Evolutionary conservation across 495 filamentous ascomycete genomes (phyloP).

Genomic region (Daldinia loculata): DNA sequence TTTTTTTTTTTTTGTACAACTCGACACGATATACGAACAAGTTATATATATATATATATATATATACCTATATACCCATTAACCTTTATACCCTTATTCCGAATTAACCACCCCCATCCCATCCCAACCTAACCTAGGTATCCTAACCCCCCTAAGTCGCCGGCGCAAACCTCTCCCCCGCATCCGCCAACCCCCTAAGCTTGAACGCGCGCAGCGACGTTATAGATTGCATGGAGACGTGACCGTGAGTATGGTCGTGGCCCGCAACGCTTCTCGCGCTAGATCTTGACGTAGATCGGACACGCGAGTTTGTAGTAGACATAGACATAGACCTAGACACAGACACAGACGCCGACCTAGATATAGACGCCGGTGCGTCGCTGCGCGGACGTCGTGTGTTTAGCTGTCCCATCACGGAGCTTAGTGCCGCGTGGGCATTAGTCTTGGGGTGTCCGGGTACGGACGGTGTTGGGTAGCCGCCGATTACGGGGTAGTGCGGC

Average conservation of each 20-base stretch:
- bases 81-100: neutral
- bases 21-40: no score
- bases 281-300: slow-evolving; percentile 23
- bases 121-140: neutral
- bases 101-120: neutral
- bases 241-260: slow-evolving; percentile 21
- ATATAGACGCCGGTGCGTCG: neutral
- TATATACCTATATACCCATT: no score
- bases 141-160: neutral
- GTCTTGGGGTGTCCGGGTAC: slow-evolving; percentile 9
- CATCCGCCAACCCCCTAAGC: slow-evolving; percentile 27
- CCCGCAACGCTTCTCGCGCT: slow-evolving; percentile 25
- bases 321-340: neutral
- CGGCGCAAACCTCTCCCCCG: slow-evolving; percentile 29
- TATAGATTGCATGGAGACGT: slow-evolving; percentile 27
- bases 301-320: neutral
- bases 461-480: slow-evolving; percentile 27
- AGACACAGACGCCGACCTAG: neutral
- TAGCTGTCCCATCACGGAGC: slow-evolving; percentile 21
- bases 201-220: slow-evolving; percentile 40
- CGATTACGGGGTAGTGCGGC: slow-evolving; percentile 35
- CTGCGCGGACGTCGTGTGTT: slow-evolving; percentile 19
- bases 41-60: no score
- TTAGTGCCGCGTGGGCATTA: slow-evolving; percentile 19
- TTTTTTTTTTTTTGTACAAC: no score